Conservation (phyloP, 2,329 filamentous ascomycete species). For the Ophioceras dolichostomum region DNA sequence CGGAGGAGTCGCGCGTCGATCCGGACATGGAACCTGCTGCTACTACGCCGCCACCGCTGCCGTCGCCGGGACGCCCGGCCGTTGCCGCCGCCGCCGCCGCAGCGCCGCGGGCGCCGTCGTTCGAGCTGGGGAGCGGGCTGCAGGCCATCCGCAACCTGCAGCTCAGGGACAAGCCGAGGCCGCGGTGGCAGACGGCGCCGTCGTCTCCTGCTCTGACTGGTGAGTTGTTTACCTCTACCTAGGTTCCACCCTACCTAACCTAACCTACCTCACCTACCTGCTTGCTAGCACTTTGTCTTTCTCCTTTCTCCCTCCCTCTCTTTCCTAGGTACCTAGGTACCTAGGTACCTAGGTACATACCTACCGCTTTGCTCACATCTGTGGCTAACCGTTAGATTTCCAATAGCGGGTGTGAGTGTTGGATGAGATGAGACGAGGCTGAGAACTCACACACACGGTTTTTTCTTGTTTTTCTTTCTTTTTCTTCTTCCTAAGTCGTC, state of each 20-base stretch:
- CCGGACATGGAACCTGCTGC: too few relatives aligned
- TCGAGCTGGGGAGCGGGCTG: constrained; percentile 10
- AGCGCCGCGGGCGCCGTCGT: too few relatives aligned
- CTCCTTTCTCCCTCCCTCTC: not conserved
- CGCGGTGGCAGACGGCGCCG: constrained; percentile 21
- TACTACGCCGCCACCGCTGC: too few relatives aligned
- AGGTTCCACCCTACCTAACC: too few relatives aligned
- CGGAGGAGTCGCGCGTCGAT: too few relatives aligned
- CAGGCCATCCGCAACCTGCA: constrained; percentile 16
- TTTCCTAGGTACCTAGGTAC: not conserved
- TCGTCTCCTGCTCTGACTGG: constrained; percentile 20
- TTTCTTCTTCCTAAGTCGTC: too few relatives aligned
- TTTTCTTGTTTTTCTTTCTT: not conserved
- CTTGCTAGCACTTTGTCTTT: not conserved
- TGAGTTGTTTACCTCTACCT: not conserved
- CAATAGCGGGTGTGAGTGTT: not conserved
- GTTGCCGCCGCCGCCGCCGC: not conserved
- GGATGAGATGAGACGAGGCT: not conserved
- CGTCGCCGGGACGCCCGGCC: not conserved
- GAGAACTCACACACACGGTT: not conserved
- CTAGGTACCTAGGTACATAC: not conserved
- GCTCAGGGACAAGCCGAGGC: constrained; percentile 20
- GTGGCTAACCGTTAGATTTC: too few relatives aligned
- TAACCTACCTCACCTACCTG: too few relatives aligned
- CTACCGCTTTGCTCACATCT: not conserved